Evolutionary conservation across 345 rosid genomes (phyloP).

Genomic region (Pseudoturritis turrita): DNA sequence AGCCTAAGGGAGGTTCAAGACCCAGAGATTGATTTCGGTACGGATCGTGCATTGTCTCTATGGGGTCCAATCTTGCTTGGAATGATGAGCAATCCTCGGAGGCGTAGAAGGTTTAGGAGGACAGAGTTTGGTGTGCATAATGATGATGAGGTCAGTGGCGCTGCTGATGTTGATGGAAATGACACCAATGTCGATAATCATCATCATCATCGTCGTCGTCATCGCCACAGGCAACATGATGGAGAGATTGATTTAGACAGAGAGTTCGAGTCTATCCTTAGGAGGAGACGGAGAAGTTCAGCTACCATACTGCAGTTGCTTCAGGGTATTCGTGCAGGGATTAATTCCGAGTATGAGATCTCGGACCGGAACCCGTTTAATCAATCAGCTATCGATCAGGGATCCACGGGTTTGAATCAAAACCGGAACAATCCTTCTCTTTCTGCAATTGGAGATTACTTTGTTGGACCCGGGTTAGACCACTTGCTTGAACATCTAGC

Average conservation of each 20-base stretch:
- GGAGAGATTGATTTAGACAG: slow-evolving; percentile 51
- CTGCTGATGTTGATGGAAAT: slow-evolving; percentile 42
- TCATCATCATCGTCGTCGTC: slow-evolving; percentile 17
- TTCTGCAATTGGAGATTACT: slow-evolving; percentile 69
- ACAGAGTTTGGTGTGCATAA: slow-evolving; percentile 48
- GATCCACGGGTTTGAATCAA: slow-evolving; percentile 9
- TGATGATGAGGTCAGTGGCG: slow-evolving; percentile 41
- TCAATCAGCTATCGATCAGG: slow-evolving; percentile 35
- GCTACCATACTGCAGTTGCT: slow-evolving; percentile 63
- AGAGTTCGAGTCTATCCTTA: slow-evolving; percentile 52
- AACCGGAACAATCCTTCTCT: slow-evolving; percentile 36
- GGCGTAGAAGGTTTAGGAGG: slow-evolving; percentile 52
- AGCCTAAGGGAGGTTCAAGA: slow-evolving; percentile 23
- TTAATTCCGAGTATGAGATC: slow-evolving; percentile 52
- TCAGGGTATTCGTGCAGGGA: slow-evolving; percentile 68
- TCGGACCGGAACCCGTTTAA: slow-evolving; percentile 25
- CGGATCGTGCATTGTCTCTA: slow-evolving; percentile 69
- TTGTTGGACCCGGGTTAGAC: slow-evolving; percentile 69
- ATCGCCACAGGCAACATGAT: slow-evolving; percentile 26
- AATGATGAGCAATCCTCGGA: slow-evolving; percentile 61
- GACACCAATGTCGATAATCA: slow-evolving; percentile 34
- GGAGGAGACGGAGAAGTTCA: slow-evolving; percentile 66
- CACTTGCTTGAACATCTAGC: slow-evolving; percentile 78
- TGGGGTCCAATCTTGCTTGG: slow-evolving; percentile 87
- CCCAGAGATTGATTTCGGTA: slow-evolving; percentile 53